Evolutionary conservation across 108 stramenopile species (phyloP).

Genomic region (Cyclotella distinguenda): DNA sequence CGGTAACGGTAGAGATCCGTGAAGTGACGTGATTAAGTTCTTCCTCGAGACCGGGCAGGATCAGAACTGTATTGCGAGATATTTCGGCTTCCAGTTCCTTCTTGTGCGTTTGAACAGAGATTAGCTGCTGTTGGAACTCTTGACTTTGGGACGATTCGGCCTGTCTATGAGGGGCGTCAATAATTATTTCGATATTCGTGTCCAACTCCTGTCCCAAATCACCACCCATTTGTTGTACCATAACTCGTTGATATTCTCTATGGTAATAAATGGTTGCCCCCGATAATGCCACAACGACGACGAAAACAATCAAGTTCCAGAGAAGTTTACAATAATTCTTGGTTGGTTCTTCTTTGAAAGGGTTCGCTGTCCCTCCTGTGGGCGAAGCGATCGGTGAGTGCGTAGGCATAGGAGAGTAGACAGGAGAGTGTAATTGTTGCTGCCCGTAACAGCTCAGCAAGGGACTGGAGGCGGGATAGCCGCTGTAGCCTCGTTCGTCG

Average conservation of each 20-base stretch:
- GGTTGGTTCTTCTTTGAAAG: constrained; percentile 1
- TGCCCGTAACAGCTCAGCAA: neutral
- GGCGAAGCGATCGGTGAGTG: neutral
- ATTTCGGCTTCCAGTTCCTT: neutral
- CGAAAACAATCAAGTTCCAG: neutral
- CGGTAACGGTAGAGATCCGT: neutral
- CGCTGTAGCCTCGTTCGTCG: constrained; percentile 20
- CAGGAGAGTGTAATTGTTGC: neutral
- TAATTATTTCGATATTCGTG: neutral
- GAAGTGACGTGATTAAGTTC: no score
- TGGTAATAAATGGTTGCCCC: neutral
- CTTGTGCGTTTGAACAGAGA: neutral
- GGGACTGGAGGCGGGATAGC: constrained; percentile 11
- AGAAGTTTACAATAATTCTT: neutral
- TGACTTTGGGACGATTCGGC: neutral
- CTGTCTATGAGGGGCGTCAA: neutral
- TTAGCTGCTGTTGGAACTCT: neutral
- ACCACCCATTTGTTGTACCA: neutral
- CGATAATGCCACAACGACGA: neutral
- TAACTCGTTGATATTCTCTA: neutral
- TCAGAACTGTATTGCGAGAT: no score
- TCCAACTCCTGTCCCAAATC: neutral
- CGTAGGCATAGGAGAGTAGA: neutral
- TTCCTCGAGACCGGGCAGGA: no score
- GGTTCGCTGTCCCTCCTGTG: neutral